These are phyloP conservation scores for Mycena rebaudengoi DNA, from an alignment of 768 basidiomycete species.

Conservation along the genomic window DNA sequence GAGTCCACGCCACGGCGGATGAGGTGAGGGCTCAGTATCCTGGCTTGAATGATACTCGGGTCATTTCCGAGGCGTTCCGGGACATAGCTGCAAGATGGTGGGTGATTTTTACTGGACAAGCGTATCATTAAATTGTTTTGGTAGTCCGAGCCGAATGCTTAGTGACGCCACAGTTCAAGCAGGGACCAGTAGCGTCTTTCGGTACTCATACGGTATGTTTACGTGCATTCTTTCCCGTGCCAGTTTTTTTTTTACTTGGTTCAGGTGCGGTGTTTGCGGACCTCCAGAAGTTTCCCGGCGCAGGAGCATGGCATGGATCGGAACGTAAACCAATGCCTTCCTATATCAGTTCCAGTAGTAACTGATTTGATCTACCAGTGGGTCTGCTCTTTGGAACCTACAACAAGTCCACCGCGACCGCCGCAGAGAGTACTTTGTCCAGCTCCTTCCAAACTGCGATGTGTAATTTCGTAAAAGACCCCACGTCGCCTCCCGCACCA, in stretches of 20 bases:
- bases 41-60: constrained; percentile 13
- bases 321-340: constrained; percentile 17
- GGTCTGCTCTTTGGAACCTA: constrained; percentile 34
- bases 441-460: constrained; percentile 29
- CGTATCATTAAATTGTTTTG: neutral
- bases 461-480: too few relatives aligned
- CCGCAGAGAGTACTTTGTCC: constrained; percentile 30
- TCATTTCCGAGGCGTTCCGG: too few relatives aligned
- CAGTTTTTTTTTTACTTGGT: too few relatives aligned
- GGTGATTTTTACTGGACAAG: too few relatives aligned
- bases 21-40: constrained; percentile 23
- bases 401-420: constrained; percentile 31
- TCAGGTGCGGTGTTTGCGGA: constrained; percentile 30
- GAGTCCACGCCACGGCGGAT: constrained; percentile 5
- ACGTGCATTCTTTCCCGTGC: too few relatives aligned
- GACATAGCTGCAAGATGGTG: too few relatives aligned
- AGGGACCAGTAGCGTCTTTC: constrained; percentile 26
- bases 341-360: neutral
- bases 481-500: too few relatives aligned
- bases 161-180: constrained; percentile 12
- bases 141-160: constrained; percentile 25
- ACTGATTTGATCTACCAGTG: constrained; percentile 11
- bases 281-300: constrained; percentile 31
- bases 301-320: constrained; percentile 33
- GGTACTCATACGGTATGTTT: constrained; percentile 30